Base-by-base conservation (phyloP, 2,329 filamentous ascomycete genomes). In the Venturia aucupariae region DNA sequence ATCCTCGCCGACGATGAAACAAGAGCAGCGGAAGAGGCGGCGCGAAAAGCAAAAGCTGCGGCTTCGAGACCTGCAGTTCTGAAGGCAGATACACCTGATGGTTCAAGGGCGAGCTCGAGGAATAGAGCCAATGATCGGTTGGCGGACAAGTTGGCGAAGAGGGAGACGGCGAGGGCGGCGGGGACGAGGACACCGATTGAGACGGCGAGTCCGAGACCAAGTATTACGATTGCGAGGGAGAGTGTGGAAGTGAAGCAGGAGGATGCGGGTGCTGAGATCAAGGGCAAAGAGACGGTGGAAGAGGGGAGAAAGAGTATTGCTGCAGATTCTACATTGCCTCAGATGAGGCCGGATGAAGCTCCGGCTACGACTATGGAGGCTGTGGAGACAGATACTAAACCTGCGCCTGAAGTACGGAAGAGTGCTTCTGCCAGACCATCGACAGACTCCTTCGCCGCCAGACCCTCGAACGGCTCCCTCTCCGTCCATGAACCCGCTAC, bases 111-210 rank as follows among this genome's bases (percentile, higher is more conserved):
- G 68, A 82, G 87, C 27, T 88, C 88, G 5, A 85, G 83, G 51
- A 84, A 81, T 67, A 83, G 85, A 68, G 79, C 84, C 66, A 94
- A 91, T 75, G 92, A 95, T 70, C 86, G 92, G 62, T 80, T 99
- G 54, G 92, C 97, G 73, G 92, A 96, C 73, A 84, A 92, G 67
- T 81, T 99, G 66, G 93, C 93, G 38, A 90, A 90, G 72, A 57
- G 51, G 73, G 84, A 92, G 67, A 81, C 99, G 66, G 93, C 93
- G 32, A 90, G 90, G 72, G 94, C 92, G 38, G 85, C 97, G 70
- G 46, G 61, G 88, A 88, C 66, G 90, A 60, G 63, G 55, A 54
- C 54, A 30, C 38, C 42, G 15, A 22, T 27, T 46, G 63, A 64
- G 27, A 32, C 44, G 22, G 54, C 57, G 13, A 60, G 54, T 32